Evolutionary conservation across 352 stramenopile genomes (phyloP).

Genomic region (Halophytophthora polymorphica): DNA sequence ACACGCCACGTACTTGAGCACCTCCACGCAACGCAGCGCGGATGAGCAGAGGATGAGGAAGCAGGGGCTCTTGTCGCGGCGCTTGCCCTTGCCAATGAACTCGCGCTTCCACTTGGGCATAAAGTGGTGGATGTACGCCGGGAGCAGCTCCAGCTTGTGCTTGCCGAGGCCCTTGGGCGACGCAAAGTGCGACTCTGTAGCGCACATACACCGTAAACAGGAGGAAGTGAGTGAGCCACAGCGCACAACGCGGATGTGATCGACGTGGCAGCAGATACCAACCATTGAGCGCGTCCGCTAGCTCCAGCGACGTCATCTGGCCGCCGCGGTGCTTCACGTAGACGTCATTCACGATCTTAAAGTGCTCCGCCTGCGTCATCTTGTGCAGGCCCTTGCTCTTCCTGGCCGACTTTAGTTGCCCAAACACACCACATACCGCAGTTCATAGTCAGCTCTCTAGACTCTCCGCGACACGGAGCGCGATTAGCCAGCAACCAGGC

Average conservation of each 20-base stretch:
- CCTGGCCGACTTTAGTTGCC: constrained; percentile 10
- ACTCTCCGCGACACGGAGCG: no score
- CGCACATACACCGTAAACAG: neutral
- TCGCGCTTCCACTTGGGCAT: constrained; percentile 72
- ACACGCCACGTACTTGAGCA: constrained; percentile 92
- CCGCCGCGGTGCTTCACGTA: constrained; percentile 75
- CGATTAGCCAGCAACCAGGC: neutral
- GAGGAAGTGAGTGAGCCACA: constrained; percentile 1
- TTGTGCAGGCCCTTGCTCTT: constrained; percentile 71
- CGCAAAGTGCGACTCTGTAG: constrained; percentile 65
- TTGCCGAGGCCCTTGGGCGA: constrained; percentile 64
- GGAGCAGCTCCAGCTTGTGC: constrained; percentile 70
- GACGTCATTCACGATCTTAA: constrained; percentile 78
- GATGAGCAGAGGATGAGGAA: constrained; percentile 92
- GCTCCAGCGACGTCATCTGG: constrained; percentile 79
- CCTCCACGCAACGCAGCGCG: constrained; percentile 85
- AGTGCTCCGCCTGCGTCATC: constrained; percentile 73
- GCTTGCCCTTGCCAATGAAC: constrained; percentile 72
- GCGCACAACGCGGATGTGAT: neutral
- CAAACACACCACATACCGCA: neutral
- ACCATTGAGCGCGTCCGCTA: constrained; percentile 79
- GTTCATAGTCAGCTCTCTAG: neutral
- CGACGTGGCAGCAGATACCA: neutral
- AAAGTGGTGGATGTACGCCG: constrained; percentile 74
- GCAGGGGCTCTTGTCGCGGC: constrained; percentile 87